These are phyloP conservation scores for Porcisia deanei DNA, from an alignment of 208 protist species.

Conservation along the genomic window DNA sequence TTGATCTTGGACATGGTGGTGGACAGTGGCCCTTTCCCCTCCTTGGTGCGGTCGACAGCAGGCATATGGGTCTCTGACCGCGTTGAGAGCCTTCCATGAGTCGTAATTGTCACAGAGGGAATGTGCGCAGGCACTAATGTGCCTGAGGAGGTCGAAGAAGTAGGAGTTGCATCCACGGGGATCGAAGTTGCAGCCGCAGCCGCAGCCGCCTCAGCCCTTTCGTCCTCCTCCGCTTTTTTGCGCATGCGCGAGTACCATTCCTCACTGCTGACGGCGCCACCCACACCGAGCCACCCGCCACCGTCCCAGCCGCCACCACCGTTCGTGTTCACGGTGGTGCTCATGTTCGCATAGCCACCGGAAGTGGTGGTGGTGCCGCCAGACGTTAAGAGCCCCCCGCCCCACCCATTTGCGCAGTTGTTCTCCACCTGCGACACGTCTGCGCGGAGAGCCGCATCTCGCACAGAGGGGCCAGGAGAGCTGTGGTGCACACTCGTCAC, in stretches of 20 bases:
- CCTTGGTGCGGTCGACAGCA: neutral
- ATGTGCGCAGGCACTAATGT: neutral
- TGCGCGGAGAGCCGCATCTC: constrained; percentile 3
- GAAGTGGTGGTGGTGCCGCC: constrained; percentile 6
- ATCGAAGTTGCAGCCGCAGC: neutral
- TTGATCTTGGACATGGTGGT: too few relatives aligned
- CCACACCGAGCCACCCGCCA: constrained; percentile 45
- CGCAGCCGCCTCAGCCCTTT: constrained; percentile 13
- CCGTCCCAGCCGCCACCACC: constrained; percentile 3
- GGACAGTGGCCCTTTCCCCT: neutral
- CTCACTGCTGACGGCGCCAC: constrained; percentile 37
- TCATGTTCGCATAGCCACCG: neutral
- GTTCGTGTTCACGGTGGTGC: constrained; percentile 6
- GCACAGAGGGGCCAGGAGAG: neutral
- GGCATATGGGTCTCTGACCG: constrained; percentile 2
- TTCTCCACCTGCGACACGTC: constrained; percentile 12
- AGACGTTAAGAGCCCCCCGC: constrained; percentile 9
- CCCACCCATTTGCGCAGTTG: constrained; percentile 15
- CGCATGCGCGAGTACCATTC: constrained; percentile 77
- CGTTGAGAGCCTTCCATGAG: neutral
- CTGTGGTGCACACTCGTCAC: constrained; percentile 11
- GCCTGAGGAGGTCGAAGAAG: neutral
- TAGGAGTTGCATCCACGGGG: neutral
- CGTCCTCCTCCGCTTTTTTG: constrained; percentile 38
- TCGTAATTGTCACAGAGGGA: neutral